These are phyloP conservation scores for Pseudognaphalium luteoalbum DNA, from an alignment of 129 eudicot genomes.

Conservation along the genomic window DNA sequence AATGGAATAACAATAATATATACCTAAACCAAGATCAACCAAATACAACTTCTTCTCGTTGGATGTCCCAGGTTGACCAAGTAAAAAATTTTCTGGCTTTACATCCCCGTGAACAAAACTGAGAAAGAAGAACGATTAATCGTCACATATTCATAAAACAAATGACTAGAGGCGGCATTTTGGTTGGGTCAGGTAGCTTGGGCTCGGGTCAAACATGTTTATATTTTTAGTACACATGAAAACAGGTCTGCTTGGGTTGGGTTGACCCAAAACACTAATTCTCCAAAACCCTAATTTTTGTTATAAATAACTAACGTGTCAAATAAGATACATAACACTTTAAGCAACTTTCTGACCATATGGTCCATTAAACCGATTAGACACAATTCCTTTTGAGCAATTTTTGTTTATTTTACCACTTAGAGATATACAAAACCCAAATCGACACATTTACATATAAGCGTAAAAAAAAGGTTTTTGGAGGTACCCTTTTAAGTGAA, in stretches of 20 bases:
- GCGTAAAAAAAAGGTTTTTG: background rate
- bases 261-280: background rate
- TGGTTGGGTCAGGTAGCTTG: too few species aligned
- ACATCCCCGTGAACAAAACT: conserved; percentile 97
- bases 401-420: background rate
- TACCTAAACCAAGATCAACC: conserved; percentile 94
- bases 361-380: background rate
- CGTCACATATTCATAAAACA: background rate
- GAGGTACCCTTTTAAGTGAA: conserved; percentile 68
- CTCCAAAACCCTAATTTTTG: background rate
- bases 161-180: background rate
- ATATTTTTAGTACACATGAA: background rate
- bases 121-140: conserved; percentile 10
- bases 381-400: background rate
- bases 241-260: background rate
- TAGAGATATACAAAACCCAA: background rate
- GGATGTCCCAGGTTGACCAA: conserved; percentile 80
- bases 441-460: background rate
- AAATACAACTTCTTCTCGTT: conserved; percentile 78
- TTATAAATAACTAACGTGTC: background rate
- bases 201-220: background rate
- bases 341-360: background rate
- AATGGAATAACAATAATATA: conserved; percentile 4
- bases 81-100: conserved; percentile 91
- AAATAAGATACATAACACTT: background rate